Evolutionary conservation across 2,329 filamentous ascomycete genomes (phyloP).

Genomic region (Alternaria solani): DNA sequence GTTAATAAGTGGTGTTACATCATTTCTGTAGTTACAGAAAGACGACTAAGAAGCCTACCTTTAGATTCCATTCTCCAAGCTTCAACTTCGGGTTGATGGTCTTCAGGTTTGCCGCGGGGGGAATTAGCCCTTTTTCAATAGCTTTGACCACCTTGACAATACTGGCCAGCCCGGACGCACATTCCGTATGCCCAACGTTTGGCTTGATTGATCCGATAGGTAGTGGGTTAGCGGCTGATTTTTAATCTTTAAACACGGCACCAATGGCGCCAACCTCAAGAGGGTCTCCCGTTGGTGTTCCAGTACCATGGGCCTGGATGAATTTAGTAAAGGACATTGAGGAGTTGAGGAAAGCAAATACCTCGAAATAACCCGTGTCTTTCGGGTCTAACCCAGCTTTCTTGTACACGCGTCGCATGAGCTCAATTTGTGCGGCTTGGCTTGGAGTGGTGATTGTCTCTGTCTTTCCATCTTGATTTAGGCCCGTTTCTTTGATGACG

Average conservation of each 20-base stretch:
- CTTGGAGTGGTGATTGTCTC: slow-evolving; percentile 53
- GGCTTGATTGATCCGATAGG: slow-evolving; percentile 37
- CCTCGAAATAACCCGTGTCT: too few relatives aligned
- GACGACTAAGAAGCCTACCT: too few relatives aligned
- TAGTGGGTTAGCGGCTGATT: not conserved
- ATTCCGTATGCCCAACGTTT: slow-evolving; percentile 37
- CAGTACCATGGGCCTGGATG: slow-evolving; percentile 26
- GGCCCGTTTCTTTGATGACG: slow-evolving; percentile 47
- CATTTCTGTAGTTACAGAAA: too few relatives aligned
- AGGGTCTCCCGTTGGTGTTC: slow-evolving; percentile 2
- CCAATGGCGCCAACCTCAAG: slow-evolving; percentile 11
- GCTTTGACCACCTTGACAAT: too few relatives aligned
- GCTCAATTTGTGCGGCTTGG: slow-evolving; percentile 54
- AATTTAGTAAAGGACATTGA: too few relatives aligned
- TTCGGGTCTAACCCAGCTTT: slow-evolving; percentile 46
- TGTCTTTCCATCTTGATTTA: slow-evolving; percentile 52
- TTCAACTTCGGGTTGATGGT: too few relatives aligned
- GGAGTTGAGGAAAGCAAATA: too few relatives aligned
- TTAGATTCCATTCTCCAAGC: too few relatives aligned
- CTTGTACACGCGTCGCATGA: slow-evolving; percentile 46
- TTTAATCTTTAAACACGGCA: slow-evolving; percentile 16
- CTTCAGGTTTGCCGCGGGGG: too few relatives aligned
- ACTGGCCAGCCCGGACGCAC: slow-evolving; percentile 39
- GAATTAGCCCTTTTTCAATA: too few relatives aligned
- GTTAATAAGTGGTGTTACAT: too few relatives aligned